Base-by-base conservation (phyloP, 2,329 filamentous ascomycete genomes). In the Emergomyces pasteurianus region DNA sequence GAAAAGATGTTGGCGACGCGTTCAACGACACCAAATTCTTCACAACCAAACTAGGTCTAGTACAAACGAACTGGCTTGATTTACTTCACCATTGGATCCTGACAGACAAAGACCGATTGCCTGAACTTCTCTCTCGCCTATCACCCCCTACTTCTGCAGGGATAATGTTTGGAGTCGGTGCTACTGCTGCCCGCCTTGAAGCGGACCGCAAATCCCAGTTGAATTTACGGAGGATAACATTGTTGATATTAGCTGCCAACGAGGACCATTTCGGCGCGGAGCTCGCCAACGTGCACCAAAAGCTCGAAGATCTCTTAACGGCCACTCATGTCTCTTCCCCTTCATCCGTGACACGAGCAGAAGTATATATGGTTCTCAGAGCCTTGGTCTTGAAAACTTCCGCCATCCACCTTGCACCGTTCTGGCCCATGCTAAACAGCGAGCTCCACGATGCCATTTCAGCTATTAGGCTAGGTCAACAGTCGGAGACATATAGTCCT, bases 81-180 rank as follows among this genome's bases (percentile, higher is more conserved):
- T 80, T 97, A 16, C 75, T 99, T 26, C 86, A 85, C 46, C 90
- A 96, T 71, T 96, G 92, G 89, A 82, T 85, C 3, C 77, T 92
- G 16, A 84, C 84, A 18, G 94, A 99, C 73, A 96, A 95, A 74
- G 92, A 96, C 60, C 85, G 89, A 54, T 82, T 99, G 75, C 79
- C 86, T 0, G 94, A 99, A 63, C 78, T 96, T 3, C 75, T 97
- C 9, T 80, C 83, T 43, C 87, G 90, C 23, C 83, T 99, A 63
- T 86, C 86, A 6, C 83, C 92, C 3, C 94, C 94, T 6, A 90
- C 92, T 1, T 92, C 92, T 16, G 94, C 95, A 0, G 94, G 94
- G 9, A 95, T 99, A 67, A 92, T 99, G 71, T 99, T 99, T 69
- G 94, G 94, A n/a, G 94, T 99, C 0, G 95, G 95, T 12, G 94